Evolutionary conservation across 345 rosid species (phyloP).

Genomic region (Trapa incisa): DNA sequence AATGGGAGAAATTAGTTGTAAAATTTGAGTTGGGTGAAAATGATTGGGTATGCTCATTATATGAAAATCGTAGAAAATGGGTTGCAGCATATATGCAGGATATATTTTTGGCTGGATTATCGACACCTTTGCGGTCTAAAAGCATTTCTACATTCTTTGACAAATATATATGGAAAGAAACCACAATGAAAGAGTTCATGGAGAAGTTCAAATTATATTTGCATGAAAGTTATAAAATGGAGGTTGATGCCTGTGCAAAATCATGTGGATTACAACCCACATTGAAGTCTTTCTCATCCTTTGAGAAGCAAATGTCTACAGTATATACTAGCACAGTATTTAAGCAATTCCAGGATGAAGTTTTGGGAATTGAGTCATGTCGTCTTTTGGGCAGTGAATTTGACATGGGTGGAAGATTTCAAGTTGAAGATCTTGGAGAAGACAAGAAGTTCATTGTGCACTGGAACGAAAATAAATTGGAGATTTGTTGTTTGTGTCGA

Average conservation of each 20-base stretch:
- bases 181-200: slow-evolving; percentile 29
- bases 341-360: slow-evolving; percentile 36
- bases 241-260: slow-evolving; percentile 3
- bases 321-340: slow-evolving; percentile 24
- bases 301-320: slow-evolving; percentile 29
- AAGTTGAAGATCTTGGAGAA: slow-evolving; percentile 24
- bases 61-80: slow-evolving; percentile 30
- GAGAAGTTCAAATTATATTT: slow-evolving; percentile 17
- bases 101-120: slow-evolving; percentile 26
- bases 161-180: slow-evolving; percentile 15
- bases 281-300: slow-evolving; percentile 21
- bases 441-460: slow-evolving; percentile 16
- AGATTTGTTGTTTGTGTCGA: slow-evolving; percentile 26
- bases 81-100: slow-evolving; percentile 24
- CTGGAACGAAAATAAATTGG: slow-evolving; percentile 22
- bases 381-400: slow-evolving; percentile 21
- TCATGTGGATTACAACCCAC: slow-evolving; percentile 8
- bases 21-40: slow-evolving; percentile 19
- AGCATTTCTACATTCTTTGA: slow-evolving; percentile 30
- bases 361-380: slow-evolving; percentile 28
- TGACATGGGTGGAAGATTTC: slow-evolving; percentile 16
- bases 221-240: slow-evolving; percentile 21
- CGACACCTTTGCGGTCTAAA: slow-evolving; percentile 19
- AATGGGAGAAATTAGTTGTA: slow-evolving; percentile 33
- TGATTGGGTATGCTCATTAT: slow-evolving; percentile 26